Percentiles rank a stretch among this genome's conserved stretches.
These are phyloP conservation scores for Annulohypoxylon stygium DNA, from an alignment of 495 filamentous ascomycete genomes.

Conservation along the genomic window DNA sequence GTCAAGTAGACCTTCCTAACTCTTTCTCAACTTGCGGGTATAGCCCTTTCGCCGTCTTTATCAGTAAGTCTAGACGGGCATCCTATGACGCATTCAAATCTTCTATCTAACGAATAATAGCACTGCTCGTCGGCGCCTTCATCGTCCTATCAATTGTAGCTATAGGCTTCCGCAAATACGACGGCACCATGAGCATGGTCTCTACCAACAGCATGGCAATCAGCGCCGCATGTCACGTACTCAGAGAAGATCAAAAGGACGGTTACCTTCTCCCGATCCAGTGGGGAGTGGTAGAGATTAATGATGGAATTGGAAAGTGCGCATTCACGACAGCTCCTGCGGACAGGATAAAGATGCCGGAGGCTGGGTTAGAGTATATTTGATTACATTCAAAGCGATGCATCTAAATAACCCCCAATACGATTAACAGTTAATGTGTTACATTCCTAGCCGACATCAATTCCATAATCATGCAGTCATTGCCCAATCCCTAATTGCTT, in stretches of 20 bases:
- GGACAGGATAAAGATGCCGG: constrained; percentile 5
- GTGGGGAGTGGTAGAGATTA: constrained; percentile 6
- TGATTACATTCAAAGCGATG: not conserved
- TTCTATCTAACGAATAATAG: not conserved
- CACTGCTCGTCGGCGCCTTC: not conserved
- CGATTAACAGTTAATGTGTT: not conserved
- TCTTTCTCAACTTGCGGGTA: constrained; percentile 6
- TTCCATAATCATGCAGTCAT: not conserved
- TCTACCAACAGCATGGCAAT: constrained; percentile 9
- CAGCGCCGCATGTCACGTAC: not conserved
- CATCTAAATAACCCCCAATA: not conserved
- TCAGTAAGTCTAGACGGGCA: not conserved
- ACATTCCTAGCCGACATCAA: not conserved
- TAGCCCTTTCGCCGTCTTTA: not conserved
- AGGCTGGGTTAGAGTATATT: not conserved
- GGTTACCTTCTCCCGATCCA: constrained; percentile 1
- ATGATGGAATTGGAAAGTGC: not conserved
- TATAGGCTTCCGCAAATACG: not conserved
- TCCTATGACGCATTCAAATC: not conserved
- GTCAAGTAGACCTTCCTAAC: constrained; percentile 4
- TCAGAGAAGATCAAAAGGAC: not conserved
- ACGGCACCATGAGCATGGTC: not conserved
- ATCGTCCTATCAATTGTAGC: not conserved
- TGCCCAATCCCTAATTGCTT: not conserved
- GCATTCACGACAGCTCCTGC: not conserved